phyloP scores from a whole-genome alignment of 768 basidiomycete species.

The Mycena venus region DNA sequence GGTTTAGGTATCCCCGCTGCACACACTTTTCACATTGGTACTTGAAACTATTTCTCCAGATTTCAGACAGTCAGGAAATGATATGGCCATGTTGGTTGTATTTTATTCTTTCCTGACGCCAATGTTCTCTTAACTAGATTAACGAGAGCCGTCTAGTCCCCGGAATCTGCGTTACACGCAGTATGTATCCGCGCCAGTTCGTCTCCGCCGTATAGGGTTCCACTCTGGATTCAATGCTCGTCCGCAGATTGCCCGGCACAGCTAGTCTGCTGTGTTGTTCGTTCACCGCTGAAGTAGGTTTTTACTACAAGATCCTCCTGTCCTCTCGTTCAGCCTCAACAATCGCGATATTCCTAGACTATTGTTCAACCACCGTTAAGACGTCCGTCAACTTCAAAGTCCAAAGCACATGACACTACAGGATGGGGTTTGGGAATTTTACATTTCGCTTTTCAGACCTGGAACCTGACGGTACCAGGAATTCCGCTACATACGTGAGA shows the following conservation, averaged over 20 bases:
- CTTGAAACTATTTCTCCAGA: neutral
- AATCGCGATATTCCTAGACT: no score
- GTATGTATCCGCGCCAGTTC: conserved; percentile 4
- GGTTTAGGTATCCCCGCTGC: neutral
- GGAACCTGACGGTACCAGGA: conserved; percentile 4
- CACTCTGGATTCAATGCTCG: conserved; percentile 12
- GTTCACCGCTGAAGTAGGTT: conserved; percentile 13
- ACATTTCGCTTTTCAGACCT: conserved; percentile 7
- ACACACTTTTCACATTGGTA: neutral
- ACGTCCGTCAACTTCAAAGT: conserved; percentile 9
- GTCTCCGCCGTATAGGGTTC: neutral
- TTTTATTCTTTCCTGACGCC: conserved; percentile 6
- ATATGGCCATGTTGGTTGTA: conserved; percentile 5
- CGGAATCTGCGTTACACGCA: neutral
- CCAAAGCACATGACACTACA: conserved; percentile 1
- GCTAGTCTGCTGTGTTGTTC: conserved; percentile 12
- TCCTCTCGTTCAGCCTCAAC: conserved; percentile 7
- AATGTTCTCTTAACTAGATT: conserved; percentile 4
- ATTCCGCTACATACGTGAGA: conserved; percentile 1
- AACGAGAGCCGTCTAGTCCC: neutral
- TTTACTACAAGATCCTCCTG: conserved; percentile 1
- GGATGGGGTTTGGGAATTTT: conserved; percentile 5
- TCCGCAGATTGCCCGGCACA: conserved; percentile 4
- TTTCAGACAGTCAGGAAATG: conserved; percentile 1
- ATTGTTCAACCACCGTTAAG: conserved; percentile 11